A percentile compares a stretch with the other conserved stretches of the same genome.
Evolutionary conservation across 257 asterid genomes (phyloP).

Genomic region (Salvia splendens): DNA sequence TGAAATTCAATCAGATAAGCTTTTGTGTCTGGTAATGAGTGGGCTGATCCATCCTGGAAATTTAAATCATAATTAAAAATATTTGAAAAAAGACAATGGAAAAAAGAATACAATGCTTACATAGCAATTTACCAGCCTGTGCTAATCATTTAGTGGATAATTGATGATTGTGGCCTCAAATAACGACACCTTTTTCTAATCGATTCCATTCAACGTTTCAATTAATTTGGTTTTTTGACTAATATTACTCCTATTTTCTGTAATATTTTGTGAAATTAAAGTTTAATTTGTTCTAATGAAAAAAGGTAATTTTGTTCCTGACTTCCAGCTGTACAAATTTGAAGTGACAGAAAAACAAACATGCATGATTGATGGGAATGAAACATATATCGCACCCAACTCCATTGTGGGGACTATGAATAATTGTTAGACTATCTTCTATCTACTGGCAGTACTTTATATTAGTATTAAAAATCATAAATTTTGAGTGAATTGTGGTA

Average conservation of each 20-base stretch:
- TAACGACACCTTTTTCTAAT: background rate
- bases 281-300: background rate
- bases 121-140: constrained; percentile 40
- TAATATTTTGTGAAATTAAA: background rate
- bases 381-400: constrained; percentile 29
- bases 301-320: too few species aligned
- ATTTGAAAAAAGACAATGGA: background rate
- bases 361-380: constrained; percentile 35
- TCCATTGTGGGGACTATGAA: background rate
- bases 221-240: background rate
- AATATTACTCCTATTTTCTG: too few species aligned
- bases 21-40: constrained; percentile 19
- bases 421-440: background rate
- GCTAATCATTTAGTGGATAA: constrained; percentile 31
- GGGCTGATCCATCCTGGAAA: constrained; percentile 30
- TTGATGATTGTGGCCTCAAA: constrained; percentile 18
- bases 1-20: constrained; percentile 16
- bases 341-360: constrained; percentile 33
- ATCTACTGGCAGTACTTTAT: too few species aligned
- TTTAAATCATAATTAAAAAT: background rate
- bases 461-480: too few species aligned
- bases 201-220: background rate
- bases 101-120: constrained; percentile 34
- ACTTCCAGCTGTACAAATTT: constrained; percentile 18
- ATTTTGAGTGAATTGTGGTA: too few species aligned